Evolutionary conservation across 2,329 filamentous ascomycete species (phyloP).

Genomic region (Claviceps monticola): DNA sequence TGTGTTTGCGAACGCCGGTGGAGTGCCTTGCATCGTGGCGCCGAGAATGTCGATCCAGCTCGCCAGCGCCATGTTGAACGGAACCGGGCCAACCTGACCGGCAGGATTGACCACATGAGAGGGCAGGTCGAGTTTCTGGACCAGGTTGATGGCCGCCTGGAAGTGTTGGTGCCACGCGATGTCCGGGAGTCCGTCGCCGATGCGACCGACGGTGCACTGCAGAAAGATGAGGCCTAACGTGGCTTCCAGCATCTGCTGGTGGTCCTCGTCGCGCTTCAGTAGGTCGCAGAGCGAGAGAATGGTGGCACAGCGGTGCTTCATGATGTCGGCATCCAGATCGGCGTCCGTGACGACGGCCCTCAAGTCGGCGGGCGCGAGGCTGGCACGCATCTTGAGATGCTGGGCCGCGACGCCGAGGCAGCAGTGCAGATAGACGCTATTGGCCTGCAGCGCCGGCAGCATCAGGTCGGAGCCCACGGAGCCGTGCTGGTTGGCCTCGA

Average conservation of each 20-base stretch:
- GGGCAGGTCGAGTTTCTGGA: conserved; percentile 72
- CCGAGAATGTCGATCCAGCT: conserved; percentile 97
- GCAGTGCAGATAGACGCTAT: conserved; percentile 90
- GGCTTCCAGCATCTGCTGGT: conserved; percentile 80
- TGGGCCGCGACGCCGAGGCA: conserved; percentile 87
- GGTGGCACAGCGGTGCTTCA: conserved; percentile 80
- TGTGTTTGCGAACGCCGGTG: conserved; percentile 82
- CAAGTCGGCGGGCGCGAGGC: conserved; percentile 50
- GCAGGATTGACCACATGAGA: conserved; percentile 47
- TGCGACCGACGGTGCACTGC: conserved; percentile 78
- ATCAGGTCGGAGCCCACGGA: conserved; percentile 70
- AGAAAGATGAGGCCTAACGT: conserved; percentile 94
- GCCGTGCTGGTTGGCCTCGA: conserved; percentile 80
- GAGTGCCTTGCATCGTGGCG: conserved; percentile 76
- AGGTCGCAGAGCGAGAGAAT: conserved; percentile 76
- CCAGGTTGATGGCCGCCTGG: conserved; percentile 73
- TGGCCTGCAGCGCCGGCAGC: conserved; percentile 74
- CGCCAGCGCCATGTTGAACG: conserved; percentile 91
- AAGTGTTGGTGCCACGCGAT: conserved; percentile 98
- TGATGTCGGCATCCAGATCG: conserved; percentile 77
- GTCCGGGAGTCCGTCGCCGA: conserved; percentile 73
- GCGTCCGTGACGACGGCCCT: conserved; percentile 47
- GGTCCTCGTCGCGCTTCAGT: conserved; percentile 65
- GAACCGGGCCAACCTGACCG: conserved; percentile 41
- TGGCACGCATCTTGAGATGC: conserved; percentile 65